These are phyloP conservation scores for Lobulomyces angularis DNA, from an alignment of 192 early-diverging fungal genomes.

Conservation along the genomic window DNA sequence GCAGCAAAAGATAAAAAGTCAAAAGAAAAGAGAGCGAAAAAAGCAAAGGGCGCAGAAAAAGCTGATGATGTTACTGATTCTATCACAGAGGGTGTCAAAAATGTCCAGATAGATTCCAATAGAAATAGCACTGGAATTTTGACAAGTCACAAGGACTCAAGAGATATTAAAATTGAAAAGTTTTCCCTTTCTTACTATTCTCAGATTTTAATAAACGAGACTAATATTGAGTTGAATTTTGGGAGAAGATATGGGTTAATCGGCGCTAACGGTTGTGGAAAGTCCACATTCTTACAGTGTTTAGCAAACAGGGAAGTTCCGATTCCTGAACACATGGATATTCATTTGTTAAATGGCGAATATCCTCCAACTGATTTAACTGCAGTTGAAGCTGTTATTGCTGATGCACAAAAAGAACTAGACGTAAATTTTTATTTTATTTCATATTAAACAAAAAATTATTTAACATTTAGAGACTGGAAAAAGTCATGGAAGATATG, in stretches of 20 bases:
- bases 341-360: conserved; percentile 90
- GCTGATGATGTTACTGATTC: neutral
- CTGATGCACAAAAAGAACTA: conserved; percentile 78
- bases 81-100: conserved; percentile 12
- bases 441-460: too few relatives aligned
- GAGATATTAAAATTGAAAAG: conserved; percentile 91
- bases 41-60: too few relatives aligned
- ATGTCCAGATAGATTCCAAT: conserved; percentile 53
- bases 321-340: conserved; percentile 95
- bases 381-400: conserved; percentile 83
- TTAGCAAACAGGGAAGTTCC: conserved; percentile 87
- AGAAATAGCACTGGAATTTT: conserved; percentile 84
- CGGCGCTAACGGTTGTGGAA: conserved; percentile 90
- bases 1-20: too few relatives aligned
- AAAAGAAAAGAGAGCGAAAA: too few relatives aligned
- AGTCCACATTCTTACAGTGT: conserved; percentile 88
- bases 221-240: conserved; percentile 94
- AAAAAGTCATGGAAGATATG: conserved; percentile 83
- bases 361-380: conserved; percentile 86
- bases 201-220: conserved; percentile 85
- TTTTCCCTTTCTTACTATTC: conserved; percentile 91
- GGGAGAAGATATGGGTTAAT: conserved; percentile 94
- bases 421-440: conserved; percentile 18
- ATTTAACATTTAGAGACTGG: conserved; percentile 67
- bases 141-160: conserved; percentile 74